A percentile compares a stretch with the other conserved stretches of the same genome.
Evolutionary conservation across 2,329 filamentous ascomycete genomes (phyloP).

Genomic region (Dactylellina leptospora): DNA sequence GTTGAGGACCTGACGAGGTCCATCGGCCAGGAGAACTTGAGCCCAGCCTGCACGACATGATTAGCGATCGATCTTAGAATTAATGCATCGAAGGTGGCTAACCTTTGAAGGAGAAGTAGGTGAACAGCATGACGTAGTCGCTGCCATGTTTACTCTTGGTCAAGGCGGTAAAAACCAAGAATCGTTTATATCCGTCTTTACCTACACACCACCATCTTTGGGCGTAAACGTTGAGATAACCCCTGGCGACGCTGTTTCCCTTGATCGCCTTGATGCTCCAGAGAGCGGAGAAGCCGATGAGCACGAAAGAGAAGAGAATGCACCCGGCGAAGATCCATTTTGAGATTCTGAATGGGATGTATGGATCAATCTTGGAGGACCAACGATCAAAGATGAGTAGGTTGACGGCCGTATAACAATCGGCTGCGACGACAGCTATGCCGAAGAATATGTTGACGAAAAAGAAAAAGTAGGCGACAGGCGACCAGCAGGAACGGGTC

Average conservation of each 20-base stretch:
- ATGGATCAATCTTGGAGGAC: constrained; percentile 82
- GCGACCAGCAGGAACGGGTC: constrained; percentile 50
- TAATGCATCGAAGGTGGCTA: constrained; percentile 17
- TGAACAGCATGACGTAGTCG: constrained; percentile 89
- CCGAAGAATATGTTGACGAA: constrained; percentile 45
- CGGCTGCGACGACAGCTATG: constrained; percentile 38
- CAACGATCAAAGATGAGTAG: constrained; percentile 87
- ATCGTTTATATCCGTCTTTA: constrained; percentile 84
- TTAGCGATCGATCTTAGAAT: constrained; percentile 3
- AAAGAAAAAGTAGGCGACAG: constrained; percentile 49
- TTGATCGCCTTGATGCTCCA: constrained; percentile 82
- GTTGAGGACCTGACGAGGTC: constrained; percentile 90
- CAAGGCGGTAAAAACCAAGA: constrained; percentile 88
- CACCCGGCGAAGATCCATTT: constrained; percentile 96
- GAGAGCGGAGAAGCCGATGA: constrained; percentile 81
- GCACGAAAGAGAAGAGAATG: constrained; percentile 87
- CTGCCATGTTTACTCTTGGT: constrained; percentile 91
- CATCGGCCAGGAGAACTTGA: constrained; percentile 87
- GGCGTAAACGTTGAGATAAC: constrained; percentile 87
- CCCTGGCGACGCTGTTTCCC: constrained; percentile 85
- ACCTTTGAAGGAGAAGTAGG: constrained; percentile 81
- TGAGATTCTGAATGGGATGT: constrained; percentile 77
- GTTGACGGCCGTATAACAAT: constrained; percentile 85
- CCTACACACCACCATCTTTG: constrained; percentile 81
- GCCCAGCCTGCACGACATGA: constrained; percentile 73